Conservation (phyloP, 306 rosid species). For the Ammopiptanthus mongolicus region DNA sequence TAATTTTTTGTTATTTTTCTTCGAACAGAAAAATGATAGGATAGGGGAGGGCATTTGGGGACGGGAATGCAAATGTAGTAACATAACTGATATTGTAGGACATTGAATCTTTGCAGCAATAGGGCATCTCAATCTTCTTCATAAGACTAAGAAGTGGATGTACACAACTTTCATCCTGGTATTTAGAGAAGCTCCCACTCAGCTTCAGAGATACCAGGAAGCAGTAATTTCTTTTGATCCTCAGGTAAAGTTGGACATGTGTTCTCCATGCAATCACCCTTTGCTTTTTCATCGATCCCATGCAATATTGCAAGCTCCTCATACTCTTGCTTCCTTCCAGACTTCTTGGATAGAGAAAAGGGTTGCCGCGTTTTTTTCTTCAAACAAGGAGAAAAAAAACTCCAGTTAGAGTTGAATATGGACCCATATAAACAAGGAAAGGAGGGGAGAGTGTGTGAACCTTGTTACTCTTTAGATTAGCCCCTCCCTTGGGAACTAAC, state of each 20-base stretch:
- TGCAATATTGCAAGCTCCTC: slow-evolving; percentile 61
- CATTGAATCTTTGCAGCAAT: slow-evolving; percentile 12
- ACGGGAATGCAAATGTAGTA: neutral
- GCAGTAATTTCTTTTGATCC: slow-evolving; percentile 17
- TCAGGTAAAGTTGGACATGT: slow-evolving; percentile 5
- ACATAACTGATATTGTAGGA: neutral
- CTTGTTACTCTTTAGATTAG: slow-evolving; percentile 43
- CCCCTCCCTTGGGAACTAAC: slow-evolving; percentile 22
- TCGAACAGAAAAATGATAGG: neutral
- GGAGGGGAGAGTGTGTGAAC: slow-evolving; percentile 26
- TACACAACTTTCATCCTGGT: slow-evolving; percentile 24
- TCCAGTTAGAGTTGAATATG: slow-evolving; percentile 9
- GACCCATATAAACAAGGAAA: neutral
- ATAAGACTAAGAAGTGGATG: slow-evolving; percentile 19
- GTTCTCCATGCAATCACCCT: slow-evolving; percentile 19
- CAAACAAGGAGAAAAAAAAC: neutral
- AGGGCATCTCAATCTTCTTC: slow-evolving; percentile 14
- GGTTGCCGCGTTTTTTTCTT: slow-evolving; percentile 56
- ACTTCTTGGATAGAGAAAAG: slow-evolving; percentile 52
- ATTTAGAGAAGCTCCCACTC: slow-evolving; percentile 88
- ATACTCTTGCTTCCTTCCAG: slow-evolving; percentile 75
- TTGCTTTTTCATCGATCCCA: slow-evolving; percentile 23
- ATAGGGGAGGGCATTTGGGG: neutral
- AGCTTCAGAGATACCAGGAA: slow-evolving; percentile 36
- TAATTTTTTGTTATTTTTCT: neutral